Base-by-base conservation (phyloP, 2,329 filamentous ascomycete species). In the Penicillium sp. region DNA sequence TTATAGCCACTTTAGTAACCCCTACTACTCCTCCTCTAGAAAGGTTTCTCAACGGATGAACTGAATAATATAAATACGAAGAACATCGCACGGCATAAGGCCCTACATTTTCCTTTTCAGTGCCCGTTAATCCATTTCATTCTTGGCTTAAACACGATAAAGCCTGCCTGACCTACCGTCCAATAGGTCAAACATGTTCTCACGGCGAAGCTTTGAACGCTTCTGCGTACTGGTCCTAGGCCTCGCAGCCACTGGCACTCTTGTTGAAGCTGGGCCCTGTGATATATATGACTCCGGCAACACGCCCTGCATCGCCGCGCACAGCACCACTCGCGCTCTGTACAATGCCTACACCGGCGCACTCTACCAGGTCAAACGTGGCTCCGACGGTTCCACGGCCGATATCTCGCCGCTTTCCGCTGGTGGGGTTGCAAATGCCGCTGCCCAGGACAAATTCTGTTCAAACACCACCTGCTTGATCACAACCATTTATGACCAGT, bases 401-500 rank as follows among this genome's bases (percentile, higher is more conserved):
- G 72, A 77, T 55, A 82, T 85, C 57, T 55, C 71, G 14, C 82
- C 85, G 0, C 66, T 82, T 0, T 78, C 82, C 0, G 79, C 83
- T 0, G 85, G 86, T 2, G 84, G 84, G 40, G 82, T 87, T 10
- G 85, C 86, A 53, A 81, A 88, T 64, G 82, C 84, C 4, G 79
- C 78, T 0, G 67, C 80, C 9, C 86, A 89, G 65, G 85, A 88
- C 70, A 61, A 73, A 1, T 88, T 88, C 71, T 88, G 85, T 63
- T 69, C 76, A 10, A 69, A 74, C 47, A 87, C 85, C 0, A 87
- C 83, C 13, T 88, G 85, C 64, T 73, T 86, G 24, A 87, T 88
- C 66, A 80, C 79, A 0, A 78, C 83, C 62, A 86, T 87, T 51
- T 88, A 88, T 66, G 86, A 88, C 67, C 86, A 88, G 70, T 86